Percentiles rank a stretch among this genome's conserved stretches.
These are phyloP conservation scores for Penicillium antarcticum DNA, from an alignment of 495 filamentous ascomycete species.

Conservation along the genomic window DNA sequence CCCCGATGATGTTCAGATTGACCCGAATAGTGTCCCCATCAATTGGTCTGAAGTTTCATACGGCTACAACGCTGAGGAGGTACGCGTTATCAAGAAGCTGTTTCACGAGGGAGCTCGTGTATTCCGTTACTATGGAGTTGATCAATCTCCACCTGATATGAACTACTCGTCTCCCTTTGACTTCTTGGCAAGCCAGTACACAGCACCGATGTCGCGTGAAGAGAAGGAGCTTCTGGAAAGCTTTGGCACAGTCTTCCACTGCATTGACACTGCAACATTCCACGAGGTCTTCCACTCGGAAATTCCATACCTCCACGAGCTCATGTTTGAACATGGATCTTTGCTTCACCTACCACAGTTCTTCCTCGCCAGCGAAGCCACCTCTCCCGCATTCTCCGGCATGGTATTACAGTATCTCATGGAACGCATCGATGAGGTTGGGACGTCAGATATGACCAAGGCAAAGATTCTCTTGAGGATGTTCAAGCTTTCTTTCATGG, in stretches of 20 bases:
- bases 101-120: slow-evolving; percentile 95
- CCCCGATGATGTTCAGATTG: slow-evolving; percentile 60
- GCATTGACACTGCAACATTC: slow-evolving; percentile 96
- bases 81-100: slow-evolving; percentile 92
- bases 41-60: slow-evolving; percentile 97
- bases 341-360: slow-evolving; percentile 96
- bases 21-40: slow-evolving; percentile 70
- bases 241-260: slow-evolving; percentile 97
- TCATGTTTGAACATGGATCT: slow-evolving; percentile 95
- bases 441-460: slow-evolving; percentile 83
- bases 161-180: slow-evolving; percentile 77
- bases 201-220: slow-evolving; percentile 86
- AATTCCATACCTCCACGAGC: slow-evolving; percentile 92
- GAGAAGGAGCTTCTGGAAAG: slow-evolving; percentile 98
- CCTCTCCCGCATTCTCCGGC: slow-evolving; percentile 92
- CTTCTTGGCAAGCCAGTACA: slow-evolving; percentile 88
- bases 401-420: slow-evolving; percentile 98
- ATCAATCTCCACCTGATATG: slow-evolving; percentile 71
- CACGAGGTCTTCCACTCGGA: slow-evolving; percentile 98
- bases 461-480: slow-evolving; percentile 89
- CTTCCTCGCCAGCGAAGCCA: slow-evolving; percentile 96
- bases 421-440: slow-evolving; percentile 92
- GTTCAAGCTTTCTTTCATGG: slow-evolving; percentile 99
- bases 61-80: slow-evolving; percentile 96
- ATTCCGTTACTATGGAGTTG: slow-evolving; percentile 92